phyloP scores from a whole-genome alignment of 2,329 filamentous ascomycete species.

The Ophiostoma piceae region DNA sequence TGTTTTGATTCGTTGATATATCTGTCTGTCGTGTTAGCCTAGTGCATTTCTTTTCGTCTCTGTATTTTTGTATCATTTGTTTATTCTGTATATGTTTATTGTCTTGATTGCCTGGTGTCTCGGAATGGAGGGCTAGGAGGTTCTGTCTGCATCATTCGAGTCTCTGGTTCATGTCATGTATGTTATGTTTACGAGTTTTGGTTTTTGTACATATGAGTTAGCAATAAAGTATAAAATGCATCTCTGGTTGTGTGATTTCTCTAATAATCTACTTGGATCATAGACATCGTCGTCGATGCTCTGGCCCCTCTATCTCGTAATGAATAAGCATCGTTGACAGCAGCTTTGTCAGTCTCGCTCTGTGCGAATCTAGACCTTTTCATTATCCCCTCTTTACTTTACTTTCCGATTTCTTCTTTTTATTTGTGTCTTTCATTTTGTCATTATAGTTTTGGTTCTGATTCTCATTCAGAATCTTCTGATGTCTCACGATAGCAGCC shows the following conservation, averaged over 20 bases:
- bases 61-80: background rate
- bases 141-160: background rate
- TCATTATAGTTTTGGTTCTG: too few species aligned
- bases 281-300: background rate
- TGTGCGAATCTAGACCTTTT: background rate
- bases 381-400: background rate
- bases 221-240: constrained; percentile 2
- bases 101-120: constrained; percentile 15
- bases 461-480: too few species aligned
- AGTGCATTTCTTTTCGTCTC: background rate
- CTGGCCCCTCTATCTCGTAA: background rate
- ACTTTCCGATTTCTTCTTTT: background rate
- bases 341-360: background rate
- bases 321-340: background rate
- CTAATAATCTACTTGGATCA: too few species aligned
- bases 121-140: constrained; percentile 18
- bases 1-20: background rate
- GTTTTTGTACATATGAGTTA: constrained; percentile 19
- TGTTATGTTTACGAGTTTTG: constrained; percentile 17
- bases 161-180: background rate
- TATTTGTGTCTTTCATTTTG: background rate
- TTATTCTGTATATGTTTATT: background rate
- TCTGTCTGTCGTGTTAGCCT: background rate
- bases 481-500: too few species aligned
- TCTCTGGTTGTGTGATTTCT: background rate